Base-by-base conservation (phyloP, 768 basidiomycete species). In the Tricholoma flavovirens region DNA sequence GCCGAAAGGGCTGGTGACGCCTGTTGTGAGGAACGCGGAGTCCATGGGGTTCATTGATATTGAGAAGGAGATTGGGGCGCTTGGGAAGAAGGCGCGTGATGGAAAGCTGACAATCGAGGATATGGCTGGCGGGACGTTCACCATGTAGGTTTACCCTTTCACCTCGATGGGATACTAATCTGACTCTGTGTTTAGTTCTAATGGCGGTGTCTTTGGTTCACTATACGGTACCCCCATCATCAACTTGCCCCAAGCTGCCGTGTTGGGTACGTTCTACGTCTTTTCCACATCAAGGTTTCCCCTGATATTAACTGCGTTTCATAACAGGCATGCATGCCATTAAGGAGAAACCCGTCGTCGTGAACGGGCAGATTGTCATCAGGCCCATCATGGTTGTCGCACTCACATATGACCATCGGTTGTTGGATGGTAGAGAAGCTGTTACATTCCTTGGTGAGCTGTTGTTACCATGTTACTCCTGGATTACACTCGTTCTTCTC, bases 191-290 rank as follows among this genome's bases (percentile, higher is more conserved):
- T 26, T 21, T 59, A 96, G 93, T 71, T 98, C 97, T 38, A 99
- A 99, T 67, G 97, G 96, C 45, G 96, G 96, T 64, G 96, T 99
- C 69, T 99, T 99, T 66, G 96, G 96, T 43, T 96, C 93, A 49
- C 76, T 99, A 49, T 97, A 88, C 66, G 96, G 96, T 38, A 99
- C 96, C n/a, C 96, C 96, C 35, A 99, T 99, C 67, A 96, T 98
- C 75, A 98, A 98, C 78, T 77, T 95, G 45, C 96, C 95, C 4
- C 96, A 98, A 70, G 75, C 93, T 21, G 96, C 94, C 52, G 93
- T 98, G 6, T 83, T 99, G 54, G 95, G 90, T 80, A 63, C 59
- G 79, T 71, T 24, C 15, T 33, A 19, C 29, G 14, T 30, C 33
- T 15, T 42, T 32, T 32, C n/a, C 32, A 19, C 12, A 26, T 32